Evolutionary conservation across 208 protist species (phyloP).

Genomic region (Leishmania tarentolae): DNA sequence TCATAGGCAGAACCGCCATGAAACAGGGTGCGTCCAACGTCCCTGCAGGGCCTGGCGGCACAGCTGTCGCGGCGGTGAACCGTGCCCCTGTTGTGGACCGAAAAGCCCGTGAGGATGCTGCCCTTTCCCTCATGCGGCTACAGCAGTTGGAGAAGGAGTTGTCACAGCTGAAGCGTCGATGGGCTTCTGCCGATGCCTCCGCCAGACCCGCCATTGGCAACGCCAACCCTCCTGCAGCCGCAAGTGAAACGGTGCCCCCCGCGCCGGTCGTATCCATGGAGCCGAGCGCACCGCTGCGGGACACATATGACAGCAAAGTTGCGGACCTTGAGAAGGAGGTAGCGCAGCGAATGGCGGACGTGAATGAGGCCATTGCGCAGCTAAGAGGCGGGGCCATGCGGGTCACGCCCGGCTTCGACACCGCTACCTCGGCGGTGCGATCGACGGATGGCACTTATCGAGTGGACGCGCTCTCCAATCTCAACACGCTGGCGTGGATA

Average conservation of each 20-base stretch:
- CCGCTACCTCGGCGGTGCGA: neutral
- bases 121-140: slow-evolving; percentile 81
- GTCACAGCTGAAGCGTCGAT: slow-evolving; percentile 43
- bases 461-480: neutral
- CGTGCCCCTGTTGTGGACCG: slow-evolving; percentile 58
- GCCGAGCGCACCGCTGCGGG: slow-evolving; percentile 33
- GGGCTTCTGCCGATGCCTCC: neutral
- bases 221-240: neutral
- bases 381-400: slow-evolving; percentile 26
- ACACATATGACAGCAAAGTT: slow-evolving; percentile 64
- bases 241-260: neutral
- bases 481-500: neutral
- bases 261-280: neutral
- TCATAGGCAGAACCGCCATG: slow-evolving; percentile 78
- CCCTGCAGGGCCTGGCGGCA: slow-evolving; percentile 2
- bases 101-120: slow-evolving; percentile 86
- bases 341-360: slow-evolving; percentile 84
- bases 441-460: slow-evolving; percentile 2
- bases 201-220: neutral
- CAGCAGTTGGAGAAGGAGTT: slow-evolving; percentile 85
- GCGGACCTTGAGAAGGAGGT: slow-evolving; percentile 79
- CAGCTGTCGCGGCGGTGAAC: slow-evolving; percentile 12
- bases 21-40: slow-evolving; percentile 36
- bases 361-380: slow-evolving; percentile 78
- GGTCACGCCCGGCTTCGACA: neutral